These are phyloP conservation scores for Auricularia heimuer DNA, from an alignment of 768 basidiomycete genomes.

Conservation along the genomic window DNA sequence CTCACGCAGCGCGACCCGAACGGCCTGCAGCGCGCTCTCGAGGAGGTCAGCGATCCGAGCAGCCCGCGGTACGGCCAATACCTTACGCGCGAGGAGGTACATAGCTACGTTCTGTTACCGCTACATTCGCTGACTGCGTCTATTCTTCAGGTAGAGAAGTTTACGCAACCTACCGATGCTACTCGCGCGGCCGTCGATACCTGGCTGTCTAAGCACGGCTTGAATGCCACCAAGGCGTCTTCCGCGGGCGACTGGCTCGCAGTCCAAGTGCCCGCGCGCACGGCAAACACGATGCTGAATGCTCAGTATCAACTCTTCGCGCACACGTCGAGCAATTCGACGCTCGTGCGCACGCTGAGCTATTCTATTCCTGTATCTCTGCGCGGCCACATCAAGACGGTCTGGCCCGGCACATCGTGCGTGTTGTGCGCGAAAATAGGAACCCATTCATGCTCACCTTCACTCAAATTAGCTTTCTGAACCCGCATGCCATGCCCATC, in stretches of 20 bases:
- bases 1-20: not conserved
- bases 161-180: constrained; percentile 17
- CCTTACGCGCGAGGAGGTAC: constrained; percentile 5
- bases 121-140: not conserved
- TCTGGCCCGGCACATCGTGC: not conserved
- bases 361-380: not conserved
- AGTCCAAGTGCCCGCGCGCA: constrained; percentile 17
- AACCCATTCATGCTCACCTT: not conserved
- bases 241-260: constrained; percentile 23
- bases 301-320: constrained; percentile 15
- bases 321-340: not conserved
- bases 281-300: constrained; percentile 20
- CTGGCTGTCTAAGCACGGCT: constrained; percentile 18
- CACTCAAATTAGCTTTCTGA: not conserved
- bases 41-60: constrained; percentile 9
- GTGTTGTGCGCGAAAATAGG: not conserved
- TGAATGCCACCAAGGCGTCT: constrained; percentile 15
- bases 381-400: not conserved
- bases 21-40: not conserved
- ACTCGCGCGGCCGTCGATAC: constrained; percentile 17
- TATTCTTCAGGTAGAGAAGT: constrained; percentile 18
- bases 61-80: constrained; percentile 8
- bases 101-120: not conserved
- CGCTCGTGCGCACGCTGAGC: not conserved
- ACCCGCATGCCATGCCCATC: not conserved